Percentiles rank a stretch among this genome's conserved stretches.
These are phyloP conservation scores for Parvularia atlantis DNA, from an alignment of 78 protist genomes.

Conservation along the genomic window DNA sequence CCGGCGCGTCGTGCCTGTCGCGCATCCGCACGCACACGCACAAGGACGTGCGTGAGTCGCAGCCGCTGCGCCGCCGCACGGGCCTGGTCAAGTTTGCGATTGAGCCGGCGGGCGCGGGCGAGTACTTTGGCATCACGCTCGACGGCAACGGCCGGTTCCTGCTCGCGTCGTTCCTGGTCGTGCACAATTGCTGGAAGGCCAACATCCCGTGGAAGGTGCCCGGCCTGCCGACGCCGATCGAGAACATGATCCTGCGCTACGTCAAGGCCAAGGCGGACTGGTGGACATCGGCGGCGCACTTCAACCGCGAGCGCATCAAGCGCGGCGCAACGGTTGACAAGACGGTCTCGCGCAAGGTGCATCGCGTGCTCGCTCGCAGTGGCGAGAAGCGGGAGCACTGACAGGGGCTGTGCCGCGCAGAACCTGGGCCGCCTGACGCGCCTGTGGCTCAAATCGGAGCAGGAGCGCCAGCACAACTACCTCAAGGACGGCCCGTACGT, in stretches of 20 bases:
- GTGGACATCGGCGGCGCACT: slow-evolving; percentile 98
- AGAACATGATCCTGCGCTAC: slow-evolving; percentile 95
- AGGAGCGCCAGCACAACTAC: slow-evolving; percentile 98
- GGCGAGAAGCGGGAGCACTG: too few species aligned
- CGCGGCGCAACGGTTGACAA: slow-evolving; percentile 99
- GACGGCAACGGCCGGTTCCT: too few species aligned
- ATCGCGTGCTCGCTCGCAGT: too few species aligned
- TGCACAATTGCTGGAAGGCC: slow-evolving; percentile 98
- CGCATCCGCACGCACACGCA: too few species aligned
- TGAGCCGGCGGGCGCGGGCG: too few species aligned
- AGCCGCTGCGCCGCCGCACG: too few species aligned
- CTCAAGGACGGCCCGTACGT: slow-evolving; percentile 98
- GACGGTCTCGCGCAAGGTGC: slow-evolving; percentile 92
- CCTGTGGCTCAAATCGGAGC: slow-evolving; percentile 96
- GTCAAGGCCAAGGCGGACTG: slow-evolving; percentile 99
- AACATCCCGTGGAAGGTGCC: slow-evolving; percentile 99
- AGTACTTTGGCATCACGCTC: too few species aligned
- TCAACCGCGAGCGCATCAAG: slow-evolving; percentile 95
- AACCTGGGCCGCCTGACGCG: slow-evolving; percentile 99
- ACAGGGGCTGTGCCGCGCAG: too few species aligned
- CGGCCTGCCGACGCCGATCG: slow-evolving; percentile 95
- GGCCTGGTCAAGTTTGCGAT: too few species aligned
- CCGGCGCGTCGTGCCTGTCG: too few species aligned
- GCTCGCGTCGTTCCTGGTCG: too few species aligned
- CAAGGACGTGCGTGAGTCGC: too few species aligned